phyloP scores from a whole-genome alignment of 352 stramenopile species.

The Phytophthora constricta region DNA sequence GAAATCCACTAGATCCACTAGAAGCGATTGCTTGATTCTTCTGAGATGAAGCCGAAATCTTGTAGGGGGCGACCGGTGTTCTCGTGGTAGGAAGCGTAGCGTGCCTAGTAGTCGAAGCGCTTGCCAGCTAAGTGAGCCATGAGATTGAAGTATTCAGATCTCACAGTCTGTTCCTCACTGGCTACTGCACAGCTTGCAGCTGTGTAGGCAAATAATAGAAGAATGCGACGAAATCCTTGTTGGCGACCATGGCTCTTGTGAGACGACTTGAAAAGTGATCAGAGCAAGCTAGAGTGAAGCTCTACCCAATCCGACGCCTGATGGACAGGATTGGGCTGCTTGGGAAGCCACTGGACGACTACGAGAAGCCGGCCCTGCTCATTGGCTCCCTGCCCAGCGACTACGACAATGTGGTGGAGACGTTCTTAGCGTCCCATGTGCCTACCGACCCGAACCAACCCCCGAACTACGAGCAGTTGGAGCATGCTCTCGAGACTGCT shows the following conservation, averaged over 20 bases:
- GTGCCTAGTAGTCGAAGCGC: background rate
- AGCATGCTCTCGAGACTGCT: constrained; percentile 8
- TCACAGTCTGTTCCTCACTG: constrained; percentile 4
- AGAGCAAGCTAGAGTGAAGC: no score
- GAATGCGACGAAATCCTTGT: constrained; percentile 8
- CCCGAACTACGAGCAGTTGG: constrained; percentile 13
- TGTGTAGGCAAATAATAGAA: constrained; percentile 2
- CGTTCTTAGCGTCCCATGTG: constrained; percentile 1
- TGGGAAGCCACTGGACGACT: constrained; percentile 7
- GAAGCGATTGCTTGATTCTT: constrained; percentile 13
- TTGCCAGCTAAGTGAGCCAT: background rate
- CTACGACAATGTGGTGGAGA: constrained; percentile 17
- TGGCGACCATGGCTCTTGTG: background rate
- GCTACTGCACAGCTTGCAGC: constrained; percentile 6
- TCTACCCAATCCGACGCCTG: background rate
- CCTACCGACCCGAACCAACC: background rate
- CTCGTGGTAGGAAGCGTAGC: background rate
- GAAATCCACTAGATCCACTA: constrained; percentile 15
- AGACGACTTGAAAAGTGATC: background rate
- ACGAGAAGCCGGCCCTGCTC: constrained; percentile 3
- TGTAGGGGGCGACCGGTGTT: background rate
- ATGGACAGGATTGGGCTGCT: constrained; percentile 10
- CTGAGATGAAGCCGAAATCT: constrained; percentile 4
- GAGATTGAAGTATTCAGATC: constrained; percentile 12
- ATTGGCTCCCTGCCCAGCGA: background rate